Conservation (phyloP, 306 rosid species). For the Nissolia schottii region DNA sequence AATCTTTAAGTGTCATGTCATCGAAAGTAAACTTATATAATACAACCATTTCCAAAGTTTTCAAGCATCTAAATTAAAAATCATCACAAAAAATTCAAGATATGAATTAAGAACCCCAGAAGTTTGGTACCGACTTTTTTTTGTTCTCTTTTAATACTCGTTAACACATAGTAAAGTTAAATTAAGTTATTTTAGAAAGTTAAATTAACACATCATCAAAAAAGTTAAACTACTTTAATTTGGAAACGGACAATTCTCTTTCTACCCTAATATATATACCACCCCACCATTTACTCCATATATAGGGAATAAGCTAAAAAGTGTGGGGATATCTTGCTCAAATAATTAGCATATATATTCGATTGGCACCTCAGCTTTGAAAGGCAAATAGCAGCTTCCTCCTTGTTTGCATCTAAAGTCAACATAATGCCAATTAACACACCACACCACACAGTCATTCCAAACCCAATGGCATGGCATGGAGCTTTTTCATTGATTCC, state of each 20-base stretch:
- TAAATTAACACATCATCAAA: too few species aligned
- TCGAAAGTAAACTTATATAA: too few species aligned
- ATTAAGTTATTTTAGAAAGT: slow-evolving; percentile 22
- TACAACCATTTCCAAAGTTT: background rate
- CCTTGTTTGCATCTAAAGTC: slow-evolving; percentile 47
- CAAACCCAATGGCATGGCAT: slow-evolving; percentile 35
- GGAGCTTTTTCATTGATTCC: slow-evolving; percentile 37
- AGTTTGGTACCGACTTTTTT: slow-evolving; percentile 7
- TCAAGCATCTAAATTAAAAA: background rate
- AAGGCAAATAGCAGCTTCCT: slow-evolving; percentile 44
- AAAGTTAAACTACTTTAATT: too few species aligned
- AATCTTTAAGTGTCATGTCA: too few species aligned
- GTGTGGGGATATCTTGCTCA: slow-evolving; percentile 13
- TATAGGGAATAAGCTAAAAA: slow-evolving; percentile 23
- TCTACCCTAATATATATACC: background rate
- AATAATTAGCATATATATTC: slow-evolving; percentile 31
- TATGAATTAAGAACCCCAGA: background rate
- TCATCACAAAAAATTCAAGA: background rate
- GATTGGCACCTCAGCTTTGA: slow-evolving; percentile 44
- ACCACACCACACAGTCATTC: slow-evolving; percentile 23
- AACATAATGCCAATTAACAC: slow-evolving; percentile 46
- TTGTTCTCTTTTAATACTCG: background rate
- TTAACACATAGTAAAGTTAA: background rate
- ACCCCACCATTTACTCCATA: background rate
- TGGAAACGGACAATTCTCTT: slow-evolving; percentile 29